Conservation (phyloP, 768 basidiomycete species). For the Leccinum pellstonianum region DNA sequence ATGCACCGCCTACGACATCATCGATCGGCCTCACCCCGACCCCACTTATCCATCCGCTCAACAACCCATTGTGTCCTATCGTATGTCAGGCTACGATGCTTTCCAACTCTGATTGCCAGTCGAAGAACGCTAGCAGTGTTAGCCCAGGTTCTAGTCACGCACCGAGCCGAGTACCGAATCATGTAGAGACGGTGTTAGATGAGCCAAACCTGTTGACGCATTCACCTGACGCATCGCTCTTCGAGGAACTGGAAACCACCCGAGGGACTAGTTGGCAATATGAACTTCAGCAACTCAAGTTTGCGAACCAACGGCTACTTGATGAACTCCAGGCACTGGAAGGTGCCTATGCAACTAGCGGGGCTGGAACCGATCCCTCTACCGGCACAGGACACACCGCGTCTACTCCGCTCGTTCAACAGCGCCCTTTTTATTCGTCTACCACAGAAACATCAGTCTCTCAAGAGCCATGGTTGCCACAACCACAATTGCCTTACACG, state of each 20-base stretch:
- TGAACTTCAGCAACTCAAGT: constrained; percentile 80
- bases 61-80: constrained; percentile 25
- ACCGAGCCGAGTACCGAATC: not conserved
- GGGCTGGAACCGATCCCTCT: not conserved
- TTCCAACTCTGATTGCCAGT: not conserved
- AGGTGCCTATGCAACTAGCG: constrained; percentile 7
- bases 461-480: constrained; percentile 2
- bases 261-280: constrained; percentile 90
- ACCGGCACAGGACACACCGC: not conserved
- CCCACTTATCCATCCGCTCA: constrained; percentile 17
- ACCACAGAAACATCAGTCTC: not conserved
- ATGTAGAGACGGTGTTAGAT: not conserved
- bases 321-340: constrained; percentile 55
- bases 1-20: constrained; percentile 1
- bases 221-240: constrained; percentile 45
- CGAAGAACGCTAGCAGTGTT: not conserved
- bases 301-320: constrained; percentile 60
- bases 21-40: not conserved
- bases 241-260: constrained; percentile 66
- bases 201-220: constrained; percentile 12
- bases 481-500: constrained; percentile 7
- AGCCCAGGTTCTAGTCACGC: not conserved
- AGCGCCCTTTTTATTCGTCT: not conserved
- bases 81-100: constrained; percentile 32
- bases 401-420: not conserved